Conservation (phyloP, 2,329 filamentous ascomycete genomes). For the Xylaria sp. region DNA sequence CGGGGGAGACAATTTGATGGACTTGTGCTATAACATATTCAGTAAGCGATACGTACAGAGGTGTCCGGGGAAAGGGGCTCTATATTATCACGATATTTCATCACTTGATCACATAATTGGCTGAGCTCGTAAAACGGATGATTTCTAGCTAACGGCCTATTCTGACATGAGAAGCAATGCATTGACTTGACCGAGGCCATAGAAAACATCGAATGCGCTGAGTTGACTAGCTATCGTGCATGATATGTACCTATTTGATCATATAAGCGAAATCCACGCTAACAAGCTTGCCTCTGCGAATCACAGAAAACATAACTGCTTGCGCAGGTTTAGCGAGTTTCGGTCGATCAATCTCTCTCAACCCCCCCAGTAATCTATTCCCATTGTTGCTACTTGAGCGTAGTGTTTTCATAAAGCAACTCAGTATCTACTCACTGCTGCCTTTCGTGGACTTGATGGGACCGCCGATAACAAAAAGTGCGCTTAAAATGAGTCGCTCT, state of each 20-base stretch:
- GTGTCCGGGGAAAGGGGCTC: neutral
- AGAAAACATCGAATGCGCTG: constrained; percentile 8
- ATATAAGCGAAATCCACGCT: constrained; percentile 15
- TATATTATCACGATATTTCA: constrained; percentile 6
- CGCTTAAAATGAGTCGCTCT: neutral
- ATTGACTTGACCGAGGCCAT: constrained; percentile 16
- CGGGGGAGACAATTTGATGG: neutral
- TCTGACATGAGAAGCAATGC: constrained; percentile 31
- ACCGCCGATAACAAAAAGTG: constrained; percentile 6
- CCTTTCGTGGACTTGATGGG: constrained; percentile 3
- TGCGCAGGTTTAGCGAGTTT: constrained; percentile 15
- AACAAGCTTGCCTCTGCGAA: neutral
- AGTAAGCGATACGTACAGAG: neutral
- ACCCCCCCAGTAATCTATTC: neutral
- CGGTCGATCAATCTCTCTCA: neutral
- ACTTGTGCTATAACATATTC: neutral
- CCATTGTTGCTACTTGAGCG: constrained; percentile 14
- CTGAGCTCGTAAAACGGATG: constrained; percentile 23
- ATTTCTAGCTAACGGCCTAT: constrained; percentile 25
- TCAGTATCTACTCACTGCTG: constrained; percentile 22
- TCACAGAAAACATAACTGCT: constrained; percentile 18
- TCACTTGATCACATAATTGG: constrained; percentile 1
- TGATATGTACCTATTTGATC: constrained; percentile 6
- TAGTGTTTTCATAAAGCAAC: constrained; percentile 17
- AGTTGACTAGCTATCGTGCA: constrained; percentile 6